Base-by-base conservation (phyloP, 1,284 basidiomycete genomes). In the Leucoagaricus sp. region DNA sequence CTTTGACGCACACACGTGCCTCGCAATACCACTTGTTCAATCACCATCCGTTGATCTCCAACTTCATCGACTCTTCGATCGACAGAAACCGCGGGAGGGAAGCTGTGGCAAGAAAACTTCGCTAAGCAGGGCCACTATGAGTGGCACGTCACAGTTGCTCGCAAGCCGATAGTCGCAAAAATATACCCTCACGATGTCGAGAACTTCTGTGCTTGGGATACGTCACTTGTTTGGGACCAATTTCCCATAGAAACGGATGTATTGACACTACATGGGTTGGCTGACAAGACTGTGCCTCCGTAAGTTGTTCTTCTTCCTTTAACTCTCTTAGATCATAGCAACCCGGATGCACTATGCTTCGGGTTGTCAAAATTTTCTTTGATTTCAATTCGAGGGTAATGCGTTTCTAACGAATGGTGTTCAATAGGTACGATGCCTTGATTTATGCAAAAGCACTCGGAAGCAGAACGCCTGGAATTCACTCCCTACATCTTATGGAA, bases 181-280 rank as follows among this genome's bases (percentile, higher is more conserved):
- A 75, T 90, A 50, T 80, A 78, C 48, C 79, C 81, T 2, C 74
- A 78, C 33, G 85, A 89, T 61, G 60, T 91, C 17, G 76, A 83
- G 19, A 69, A 72, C 9, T 89, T 90, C 65, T 75, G 79, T 15
- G 72, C 65, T 17, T 87, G 84, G 79, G 82, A 91, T 64, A 79
- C 84, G 8, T 81, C 80, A 0, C 70, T 85, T 17, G 82, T 89
- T 17, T 85, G 84, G 82, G 77, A 80, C 48, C 69, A 75, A 15
- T 91, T 91, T 65, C 89, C 89, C 21, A 59, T 67, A 8, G 57
- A 68, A 1, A 76, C 78, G 3, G 80, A 91, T 66, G 88, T 86
- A 19, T 70, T 92, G 44, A 87, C 84, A 1, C 64, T 91, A 36
- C 89, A 91, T 59, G 89, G 89, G 7, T 68, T 91, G 38, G 70